A percentile compares a stretch with the other conserved stretches of the same genome.
These are phyloP conservation scores for Chrysoporthe cubensis DNA, from an alignment of 2,329 filamentous ascomycete genomes.

Conservation along the genomic window DNA sequence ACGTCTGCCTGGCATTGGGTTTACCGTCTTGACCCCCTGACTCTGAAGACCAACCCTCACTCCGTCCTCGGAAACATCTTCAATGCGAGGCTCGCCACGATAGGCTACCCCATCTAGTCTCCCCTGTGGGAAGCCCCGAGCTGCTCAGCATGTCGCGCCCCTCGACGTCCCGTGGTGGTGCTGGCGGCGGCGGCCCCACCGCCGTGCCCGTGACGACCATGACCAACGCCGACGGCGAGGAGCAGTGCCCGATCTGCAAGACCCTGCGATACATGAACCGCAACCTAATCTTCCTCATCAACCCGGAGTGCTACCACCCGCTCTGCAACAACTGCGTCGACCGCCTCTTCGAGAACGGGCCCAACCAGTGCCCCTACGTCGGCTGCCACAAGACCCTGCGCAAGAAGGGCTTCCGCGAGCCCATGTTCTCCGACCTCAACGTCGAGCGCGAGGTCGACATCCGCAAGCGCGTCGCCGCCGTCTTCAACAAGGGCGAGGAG, in stretches of 20 bases:
- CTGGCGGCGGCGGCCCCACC: constrained; percentile 26
- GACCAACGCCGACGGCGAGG: constrained; percentile 56
- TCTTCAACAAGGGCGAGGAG: constrained; percentile 87
- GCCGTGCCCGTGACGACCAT: constrained; percentile 27
- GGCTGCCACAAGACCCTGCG: constrained; percentile 86
- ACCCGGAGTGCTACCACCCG: constrained; percentile 97
- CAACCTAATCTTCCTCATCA: constrained; percentile 93
- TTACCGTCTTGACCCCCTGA: neutral
- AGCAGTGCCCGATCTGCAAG: constrained; percentile 91
- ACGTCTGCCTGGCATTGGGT: neutral
- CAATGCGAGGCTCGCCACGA: constrained; percentile 9
- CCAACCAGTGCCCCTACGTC: constrained; percentile 88
- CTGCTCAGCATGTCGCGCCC: constrained; percentile 42
- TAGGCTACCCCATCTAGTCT: neutral
- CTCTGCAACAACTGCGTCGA: constrained; percentile 98
- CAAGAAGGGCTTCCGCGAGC: constrained; percentile 79
- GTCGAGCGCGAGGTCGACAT: constrained; percentile 96
- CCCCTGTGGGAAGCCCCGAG: neutral
- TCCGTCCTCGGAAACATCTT: constrained; percentile 1
- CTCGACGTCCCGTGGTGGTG: constrained; percentile 28
- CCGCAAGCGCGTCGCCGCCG: constrained; percentile 73
- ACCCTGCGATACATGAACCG: constrained; percentile 93
- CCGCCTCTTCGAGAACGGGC: constrained; percentile 89
- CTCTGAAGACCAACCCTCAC: neutral
- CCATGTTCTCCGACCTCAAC: constrained; percentile 86